Evolutionary conservation across 257 asterid species (phyloP).

Genomic region (Solanum tacnaense): DNA sequence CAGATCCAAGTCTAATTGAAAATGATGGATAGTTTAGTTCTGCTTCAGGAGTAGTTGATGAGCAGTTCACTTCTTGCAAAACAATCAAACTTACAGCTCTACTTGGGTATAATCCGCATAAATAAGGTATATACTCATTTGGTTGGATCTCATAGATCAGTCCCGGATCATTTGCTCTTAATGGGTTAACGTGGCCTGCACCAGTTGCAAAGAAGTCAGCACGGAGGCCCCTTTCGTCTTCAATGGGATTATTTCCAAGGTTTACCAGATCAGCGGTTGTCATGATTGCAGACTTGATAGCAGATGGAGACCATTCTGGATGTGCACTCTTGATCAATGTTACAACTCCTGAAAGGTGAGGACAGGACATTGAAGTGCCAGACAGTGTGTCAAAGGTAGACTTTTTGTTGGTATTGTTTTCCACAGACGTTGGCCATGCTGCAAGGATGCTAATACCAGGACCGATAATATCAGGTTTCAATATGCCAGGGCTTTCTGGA

Average conservation of each 20-base stretch:
- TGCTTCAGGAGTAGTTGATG: constrained; percentile 7
- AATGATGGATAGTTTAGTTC: constrained; percentile 37
- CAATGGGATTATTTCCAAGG: constrained; percentile 1
- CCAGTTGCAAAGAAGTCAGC: constrained; percentile 23
- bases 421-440: constrained; percentile 11
- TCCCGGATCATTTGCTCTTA: constrained; percentile 21
- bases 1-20: constrained; percentile 1
- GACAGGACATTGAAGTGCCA: constrained; percentile 34
- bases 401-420: not conserved
- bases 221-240: not conserved
- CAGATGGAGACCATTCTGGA: constrained; percentile 31
- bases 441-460: constrained; percentile 26
- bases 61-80: constrained; percentile 1
- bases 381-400: constrained; percentile 10
- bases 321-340: constrained; percentile 16
- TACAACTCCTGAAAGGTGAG: constrained; percentile 26
- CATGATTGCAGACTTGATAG: constrained; percentile 29
- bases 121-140: constrained; percentile 15
- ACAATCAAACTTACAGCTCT: not conserved
- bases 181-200: constrained; percentile 23
- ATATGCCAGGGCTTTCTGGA: constrained; percentile 10
- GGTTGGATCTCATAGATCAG: constrained; percentile 20
- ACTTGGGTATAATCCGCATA: constrained; percentile 12
- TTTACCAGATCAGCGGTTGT: constrained; percentile 8
- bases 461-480: constrained; percentile 27